A percentile compares a stretch with the other conserved stretches of the same genome.
phyloP scores from a whole-genome alignment of 768 basidiomycete species.

The Lentinula lateritia region DNA sequence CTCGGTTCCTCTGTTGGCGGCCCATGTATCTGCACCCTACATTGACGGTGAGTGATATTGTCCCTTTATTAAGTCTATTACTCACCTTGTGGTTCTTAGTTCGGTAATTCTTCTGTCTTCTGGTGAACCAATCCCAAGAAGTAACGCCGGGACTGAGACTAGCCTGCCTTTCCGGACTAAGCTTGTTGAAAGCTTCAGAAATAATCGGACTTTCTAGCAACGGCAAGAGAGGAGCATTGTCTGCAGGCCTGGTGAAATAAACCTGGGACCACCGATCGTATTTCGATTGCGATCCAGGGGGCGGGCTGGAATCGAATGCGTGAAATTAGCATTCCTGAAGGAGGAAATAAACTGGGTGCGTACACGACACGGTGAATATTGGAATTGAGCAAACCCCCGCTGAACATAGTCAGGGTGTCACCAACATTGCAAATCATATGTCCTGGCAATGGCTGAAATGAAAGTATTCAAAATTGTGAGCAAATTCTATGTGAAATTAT shows the following conservation, averaged over 20 bases:
- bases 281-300: slow-evolving; percentile 50
- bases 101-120: slow-evolving; percentile 39
- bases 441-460: slow-evolving; percentile 47
- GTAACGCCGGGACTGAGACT: slow-evolving; percentile 28
- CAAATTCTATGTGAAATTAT: slow-evolving; percentile 17
- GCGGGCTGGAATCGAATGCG: slow-evolving; percentile 35
- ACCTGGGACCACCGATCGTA: slow-evolving; percentile 62
- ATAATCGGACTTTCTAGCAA: slow-evolving; percentile 46
- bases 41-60: background rate
- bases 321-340: background rate
- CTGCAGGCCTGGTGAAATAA: slow-evolving; percentile 61
- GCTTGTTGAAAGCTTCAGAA: slow-evolving; percentile 32
- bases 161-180: slow-evolving; percentile 25
- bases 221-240: slow-evolving; percentile 44
- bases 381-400: slow-evolving; percentile 58
- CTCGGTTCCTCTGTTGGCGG: slow-evolving; percentile 41
- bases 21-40: slow-evolving; percentile 43
- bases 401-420: slow-evolving; percentile 57
- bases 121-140: slow-evolving; percentile 37
- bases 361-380: slow-evolving; percentile 61
- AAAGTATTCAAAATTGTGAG: slow-evolving; percentile 16
- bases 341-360: slow-evolving; percentile 13
- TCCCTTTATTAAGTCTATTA: background rate
- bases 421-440: slow-evolving; percentile 60
- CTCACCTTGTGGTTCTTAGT: slow-evolving; percentile 37